A percentile compares a stretch with the other conserved stretches of the same genome.
phyloP scores from a whole-genome alignment of 2,329 filamentous ascomycete genomes.

The Aphanoascus verrucosus region DNA sequence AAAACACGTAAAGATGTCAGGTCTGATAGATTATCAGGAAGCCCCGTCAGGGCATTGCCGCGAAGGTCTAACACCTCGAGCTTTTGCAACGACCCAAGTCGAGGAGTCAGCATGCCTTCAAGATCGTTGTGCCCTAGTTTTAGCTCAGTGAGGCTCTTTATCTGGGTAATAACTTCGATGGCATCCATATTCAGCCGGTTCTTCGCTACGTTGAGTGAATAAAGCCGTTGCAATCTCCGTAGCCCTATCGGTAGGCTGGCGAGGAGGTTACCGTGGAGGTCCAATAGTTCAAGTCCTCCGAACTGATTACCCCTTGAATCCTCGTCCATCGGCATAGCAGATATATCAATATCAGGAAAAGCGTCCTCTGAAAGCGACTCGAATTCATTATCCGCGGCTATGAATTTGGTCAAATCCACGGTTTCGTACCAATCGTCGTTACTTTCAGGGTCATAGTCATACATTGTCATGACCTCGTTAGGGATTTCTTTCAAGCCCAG shows the following conservation, averaged over 20 bases:
- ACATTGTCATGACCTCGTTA: slow-evolving; percentile 77
- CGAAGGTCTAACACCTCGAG: slow-evolving; percentile 76
- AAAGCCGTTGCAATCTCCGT: slow-evolving; percentile 60
- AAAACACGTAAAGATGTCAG: slow-evolving; percentile 61
- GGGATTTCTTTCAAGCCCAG: slow-evolving; percentile 72
- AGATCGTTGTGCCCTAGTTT: slow-evolving; percentile 70
- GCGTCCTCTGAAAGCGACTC: slow-evolving; percentile 59
- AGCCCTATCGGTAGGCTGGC: slow-evolving; percentile 63
- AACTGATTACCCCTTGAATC: slow-evolving; percentile 64
- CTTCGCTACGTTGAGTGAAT: slow-evolving; percentile 71
- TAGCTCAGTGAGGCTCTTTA: slow-evolving; percentile 63
- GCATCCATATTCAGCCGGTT: slow-evolving; percentile 64
- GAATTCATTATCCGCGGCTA: slow-evolving; percentile 84
- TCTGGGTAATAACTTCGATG: slow-evolving; percentile 62
- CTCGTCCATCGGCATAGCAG: slow-evolving; percentile 52
- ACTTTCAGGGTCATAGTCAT: slow-evolving; percentile 60
- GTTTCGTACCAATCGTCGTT: slow-evolving; percentile 76
- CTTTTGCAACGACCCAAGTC: slow-evolving; percentile 53
- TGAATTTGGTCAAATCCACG: slow-evolving; percentile 72
- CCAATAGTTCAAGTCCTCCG: slow-evolving; percentile 65
- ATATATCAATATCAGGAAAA: slow-evolving; percentile 61
- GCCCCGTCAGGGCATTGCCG: slow-evolving; percentile 61
- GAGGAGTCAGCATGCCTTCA: slow-evolving; percentile 54
- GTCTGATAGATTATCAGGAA: slow-evolving; percentile 58
- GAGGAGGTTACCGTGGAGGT: slow-evolving; percentile 77